phyloP scores from a whole-genome alignment of 2,329 filamentous ascomycete species.

The Trichophyton verrucosum region DNA sequence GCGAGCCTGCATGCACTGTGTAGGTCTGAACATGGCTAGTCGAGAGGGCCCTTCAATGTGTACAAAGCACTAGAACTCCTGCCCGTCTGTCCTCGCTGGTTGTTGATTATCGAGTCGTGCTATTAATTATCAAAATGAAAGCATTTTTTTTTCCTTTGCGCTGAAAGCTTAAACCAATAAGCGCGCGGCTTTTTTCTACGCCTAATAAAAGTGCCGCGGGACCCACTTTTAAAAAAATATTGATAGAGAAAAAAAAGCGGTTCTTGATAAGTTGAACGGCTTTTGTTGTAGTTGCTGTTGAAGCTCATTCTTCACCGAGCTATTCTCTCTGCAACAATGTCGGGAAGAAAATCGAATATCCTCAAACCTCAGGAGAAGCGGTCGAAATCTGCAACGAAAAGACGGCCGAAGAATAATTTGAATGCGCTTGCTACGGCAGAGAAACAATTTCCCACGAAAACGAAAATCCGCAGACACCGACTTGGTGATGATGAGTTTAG shows the following conservation, averaged over 20 bases:
- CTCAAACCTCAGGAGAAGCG: slow-evolving; percentile 28
- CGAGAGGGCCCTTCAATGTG: background rate
- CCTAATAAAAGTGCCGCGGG: background rate
- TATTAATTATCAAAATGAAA: background rate
- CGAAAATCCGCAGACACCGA: slow-evolving; percentile 44
- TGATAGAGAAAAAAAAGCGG: background rate
- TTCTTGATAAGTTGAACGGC: background rate
- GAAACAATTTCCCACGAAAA: slow-evolving; percentile 40
- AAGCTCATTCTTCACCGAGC: background rate
- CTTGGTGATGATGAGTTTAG: slow-evolving; percentile 45
- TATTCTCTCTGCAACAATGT: slow-evolving; percentile 22
- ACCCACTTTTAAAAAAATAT: slow-evolving; percentile 3
- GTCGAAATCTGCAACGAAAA: slow-evolving; percentile 37
- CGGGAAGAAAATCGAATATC: slow-evolving; percentile 30
- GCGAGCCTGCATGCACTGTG: slow-evolving; percentile 47
- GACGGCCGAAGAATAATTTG: slow-evolving; percentile 36
- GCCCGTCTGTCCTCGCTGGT: background rate
- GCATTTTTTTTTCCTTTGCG: background rate
- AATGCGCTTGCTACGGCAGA: slow-evolving; percentile 57
- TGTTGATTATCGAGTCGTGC: background rate
- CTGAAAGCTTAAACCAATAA: slow-evolving; percentile 1
- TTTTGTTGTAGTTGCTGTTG: background rate
- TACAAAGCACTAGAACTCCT: background rate
- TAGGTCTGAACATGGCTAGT: slow-evolving; percentile 32
- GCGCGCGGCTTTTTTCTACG: background rate